Evolutionary conservation across 1,139 yeast species (phyloP).

Genomic region (Geotrichum cucujoidarum): DNA sequence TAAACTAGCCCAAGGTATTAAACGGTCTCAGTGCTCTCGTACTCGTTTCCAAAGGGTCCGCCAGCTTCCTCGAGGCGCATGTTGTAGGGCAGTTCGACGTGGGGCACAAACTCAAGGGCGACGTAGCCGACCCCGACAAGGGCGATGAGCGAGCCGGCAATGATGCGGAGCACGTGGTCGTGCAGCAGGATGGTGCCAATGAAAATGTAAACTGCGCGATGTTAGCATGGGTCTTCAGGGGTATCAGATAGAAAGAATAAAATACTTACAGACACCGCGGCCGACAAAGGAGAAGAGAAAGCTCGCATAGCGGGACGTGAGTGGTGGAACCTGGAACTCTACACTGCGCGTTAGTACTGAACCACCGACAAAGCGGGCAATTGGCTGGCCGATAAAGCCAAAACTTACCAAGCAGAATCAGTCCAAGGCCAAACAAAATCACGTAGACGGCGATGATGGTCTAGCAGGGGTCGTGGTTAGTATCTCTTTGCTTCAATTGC

Average conservation of each 20-base stretch:
- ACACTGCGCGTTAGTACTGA: background rate
- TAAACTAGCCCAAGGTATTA: conserved; percentile 14
- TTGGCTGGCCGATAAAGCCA: too few species aligned
- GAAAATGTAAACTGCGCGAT: conserved; percentile 50
- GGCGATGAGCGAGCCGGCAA: conserved; percentile 53
- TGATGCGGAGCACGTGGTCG: conserved; percentile 50
- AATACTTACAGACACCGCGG: conserved; percentile 62
- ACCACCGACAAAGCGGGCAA: background rate
- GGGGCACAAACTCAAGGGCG: conserved; percentile 63
- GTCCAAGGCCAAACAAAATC: conserved; percentile 50
- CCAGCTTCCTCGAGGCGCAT: conserved; percentile 41
- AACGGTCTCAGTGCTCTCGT: conserved; percentile 33
- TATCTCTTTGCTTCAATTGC: background rate
- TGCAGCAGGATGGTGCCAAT: conserved; percentile 61
- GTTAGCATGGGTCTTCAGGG: background rate
- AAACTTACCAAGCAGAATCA: conserved; percentile 51
- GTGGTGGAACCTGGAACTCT: conserved; percentile 49
- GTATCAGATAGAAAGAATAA: background rate
- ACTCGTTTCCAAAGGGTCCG: conserved; percentile 20
- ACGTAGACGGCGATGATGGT: conserved; percentile 54
- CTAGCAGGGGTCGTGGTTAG: conserved; percentile 27
- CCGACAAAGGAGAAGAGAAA: conserved; percentile 81
- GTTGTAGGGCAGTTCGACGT: conserved; percentile 67
- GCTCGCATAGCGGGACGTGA: conserved; percentile 67
- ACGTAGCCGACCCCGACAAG: conserved; percentile 55